phyloP scores from a whole-genome alignment of 768 basidiomycete species.

The Russula griseocarnosa region DNA sequence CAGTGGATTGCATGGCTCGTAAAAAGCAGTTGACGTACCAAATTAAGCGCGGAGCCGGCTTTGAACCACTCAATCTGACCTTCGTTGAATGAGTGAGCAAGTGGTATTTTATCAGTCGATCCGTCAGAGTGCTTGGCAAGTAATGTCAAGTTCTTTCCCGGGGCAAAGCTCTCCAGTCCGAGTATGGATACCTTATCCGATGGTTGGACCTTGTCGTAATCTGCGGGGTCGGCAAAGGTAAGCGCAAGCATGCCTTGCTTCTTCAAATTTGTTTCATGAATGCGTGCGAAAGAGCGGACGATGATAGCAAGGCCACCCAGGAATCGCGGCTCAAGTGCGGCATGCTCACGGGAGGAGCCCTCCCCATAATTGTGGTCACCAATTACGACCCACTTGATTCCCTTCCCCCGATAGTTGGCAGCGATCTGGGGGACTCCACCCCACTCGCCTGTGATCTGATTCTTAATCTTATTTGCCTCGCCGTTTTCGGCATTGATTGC shows the following conservation, averaged over 20 bases:
- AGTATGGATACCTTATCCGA: constrained; percentile 85
- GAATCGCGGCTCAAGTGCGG: constrained; percentile 92
- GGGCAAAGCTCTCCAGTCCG: constrained; percentile 83
- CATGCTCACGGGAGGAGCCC: constrained; percentile 97
- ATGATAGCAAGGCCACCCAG: constrained; percentile 95
- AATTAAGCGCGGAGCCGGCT: constrained; percentile 90
- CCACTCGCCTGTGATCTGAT: constrained; percentile 83
- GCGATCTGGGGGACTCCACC: constrained; percentile 82
- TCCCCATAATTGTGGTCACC: constrained; percentile 97
- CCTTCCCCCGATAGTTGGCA: constrained; percentile 82
- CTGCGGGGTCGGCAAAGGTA: constrained; percentile 85
- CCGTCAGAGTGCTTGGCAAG: constrained; percentile 82
- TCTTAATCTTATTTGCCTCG: constrained; percentile 94
- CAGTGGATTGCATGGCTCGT: background rate
- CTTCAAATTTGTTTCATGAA: constrained; percentile 98
- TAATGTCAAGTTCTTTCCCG: constrained; percentile 87
- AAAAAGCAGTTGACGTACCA: constrained; percentile 46
- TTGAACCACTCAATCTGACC: constrained; percentile 99
- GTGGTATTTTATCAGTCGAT: constrained; percentile 64
- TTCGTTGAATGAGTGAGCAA: constrained; percentile 94
- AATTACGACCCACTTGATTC: constrained; percentile 95
- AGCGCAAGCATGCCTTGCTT: constrained; percentile 99
- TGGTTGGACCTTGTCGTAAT: constrained; percentile 91
- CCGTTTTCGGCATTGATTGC: constrained; percentile 95
- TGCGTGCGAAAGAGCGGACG: constrained; percentile 93